Evolutionary conservation across 306 rosid genomes (phyloP), one percentile per base, ranked within the genome.

Genomic region (Cucurbita argyrosperma): DNA sequence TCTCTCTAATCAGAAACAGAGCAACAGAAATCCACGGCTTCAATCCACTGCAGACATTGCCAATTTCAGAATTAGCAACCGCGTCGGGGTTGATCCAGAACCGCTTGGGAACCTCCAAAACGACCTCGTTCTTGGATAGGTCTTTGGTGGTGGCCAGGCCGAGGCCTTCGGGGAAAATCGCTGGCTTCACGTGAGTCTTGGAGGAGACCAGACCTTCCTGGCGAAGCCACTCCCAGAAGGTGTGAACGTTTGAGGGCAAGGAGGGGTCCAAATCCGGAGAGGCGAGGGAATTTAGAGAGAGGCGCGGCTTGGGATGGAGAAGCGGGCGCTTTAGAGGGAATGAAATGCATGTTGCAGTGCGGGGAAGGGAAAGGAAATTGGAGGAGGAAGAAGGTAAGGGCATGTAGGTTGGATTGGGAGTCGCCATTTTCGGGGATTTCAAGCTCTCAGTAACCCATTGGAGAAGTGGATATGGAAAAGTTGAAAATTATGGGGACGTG

Each of bases 31-130:
- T 58, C 98, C 98, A 94, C 12, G 96, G 97, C 82, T 89, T 90
- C 90, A 94, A 80, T 1, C 87, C 96, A 71, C 82, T 77, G 40
- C 97, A 94, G 23, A 84, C 84, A 39, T 76, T 82, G 43, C 97
- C 97, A 74, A 94, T 88, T 74, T 90, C 97, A 4, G 98, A 90
- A 56, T 87, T 87, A 5, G 90, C 87, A 16, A 94, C 97, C 4
- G 96, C 88, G 76, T 90, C 98, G 3, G 97, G 98, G 81, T 90
- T 90, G 30, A 94, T 90, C 98, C 98, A 94, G 0, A 94, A 75
- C 77, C 96, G 86, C 84, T 88, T 90, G 1, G 98, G 98, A 0
- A 94, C 92, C 90, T 94, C 92, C 84, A 94, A 77, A 74, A 94
- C 92, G 51, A 90, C 97, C 74, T 90, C 91, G 81, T 90, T 90